Evolutionary conservation across 1,139 yeast genomes (phyloP).

Genomic region (Lodderomyces orthopsilosis): DNA sequence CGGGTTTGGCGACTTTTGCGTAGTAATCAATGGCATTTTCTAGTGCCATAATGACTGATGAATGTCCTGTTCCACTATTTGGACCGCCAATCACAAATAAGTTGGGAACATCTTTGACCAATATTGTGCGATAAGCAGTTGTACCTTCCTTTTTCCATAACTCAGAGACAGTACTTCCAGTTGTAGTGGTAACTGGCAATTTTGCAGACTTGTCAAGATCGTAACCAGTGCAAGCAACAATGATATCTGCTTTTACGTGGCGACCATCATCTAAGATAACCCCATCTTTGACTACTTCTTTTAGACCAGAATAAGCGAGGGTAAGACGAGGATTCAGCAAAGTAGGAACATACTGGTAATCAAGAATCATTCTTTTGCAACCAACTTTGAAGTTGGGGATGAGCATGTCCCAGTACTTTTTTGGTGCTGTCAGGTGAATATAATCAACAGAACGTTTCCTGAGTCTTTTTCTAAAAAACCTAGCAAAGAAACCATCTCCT

Average conservation of each 20-base stretch:
- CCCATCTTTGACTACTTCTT: slow-evolving; percentile 26
- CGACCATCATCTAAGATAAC: slow-evolving; percentile 32
- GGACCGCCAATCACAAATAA: slow-evolving; percentile 40
- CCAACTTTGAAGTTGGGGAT: slow-evolving; percentile 43
- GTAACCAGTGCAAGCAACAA: slow-evolving; percentile 48
- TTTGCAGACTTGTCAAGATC: slow-evolving; percentile 22
- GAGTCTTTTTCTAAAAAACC: slow-evolving; percentile 26
- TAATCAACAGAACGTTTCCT: slow-evolving; percentile 21
- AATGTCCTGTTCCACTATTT: slow-evolving; percentile 44
- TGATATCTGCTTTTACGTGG: slow-evolving; percentile 34
- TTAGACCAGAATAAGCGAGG: slow-evolving; percentile 25
- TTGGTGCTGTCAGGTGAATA: slow-evolving; percentile 32
- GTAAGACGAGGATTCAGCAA: slow-evolving; percentile 32
- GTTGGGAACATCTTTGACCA: slow-evolving; percentile 38
- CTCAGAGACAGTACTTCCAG: slow-evolving; percentile 21
- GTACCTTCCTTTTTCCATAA: slow-evolving; percentile 33
- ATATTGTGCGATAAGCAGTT: slow-evolving; percentile 36
- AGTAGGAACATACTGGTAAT: slow-evolving; percentile 34
- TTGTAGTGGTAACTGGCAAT: slow-evolving; percentile 26
- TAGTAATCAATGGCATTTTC: slow-evolving; percentile 35
- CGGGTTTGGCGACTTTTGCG: slow-evolving; percentile 24
- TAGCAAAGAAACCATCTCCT: slow-evolving; percentile 28
- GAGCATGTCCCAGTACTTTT: slow-evolving; percentile 29
- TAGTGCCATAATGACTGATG: slow-evolving; percentile 42
- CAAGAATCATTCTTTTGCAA: slow-evolving; percentile 43